Base-by-base conservation (phyloP, 2,329 filamentous ascomycete species). In the Sarocladium kiliense region DNA sequence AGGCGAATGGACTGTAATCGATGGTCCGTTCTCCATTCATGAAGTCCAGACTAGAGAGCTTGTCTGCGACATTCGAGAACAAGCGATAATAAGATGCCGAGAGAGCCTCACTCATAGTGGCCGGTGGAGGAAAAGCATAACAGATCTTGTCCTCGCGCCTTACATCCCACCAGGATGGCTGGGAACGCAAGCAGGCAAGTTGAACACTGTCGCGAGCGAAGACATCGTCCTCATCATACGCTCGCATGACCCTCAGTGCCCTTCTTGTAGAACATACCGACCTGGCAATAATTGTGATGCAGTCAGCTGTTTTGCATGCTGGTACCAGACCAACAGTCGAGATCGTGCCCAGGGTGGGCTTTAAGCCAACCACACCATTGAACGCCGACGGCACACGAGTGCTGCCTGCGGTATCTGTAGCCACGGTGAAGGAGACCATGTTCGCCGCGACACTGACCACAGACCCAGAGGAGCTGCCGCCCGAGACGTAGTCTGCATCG, bases 401-500 rank as follows among this genome's bases (percentile, higher is more conserved):
- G 42, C 58, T 60, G 4, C 80, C 80, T 1, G 78, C 79, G 4
- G 80, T 82, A 60, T 83, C 80, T 1, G 79, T 82, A 4, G 73
- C 81, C 1, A 86, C 66, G 2, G 79, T 75, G 60, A 85, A 82
- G 0, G 77, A 75, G 2, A 80, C 77, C 3, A 84, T 71, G 1
- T 71, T 70, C 0, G 77, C 76, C 2, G 74, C 77, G 6, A 85
- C 81, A 12, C 72, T 76, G 10, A 84, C 78, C 6, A 74, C 74
- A 19, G 75, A 79, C 10, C 82, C 82, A 2, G 77, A 80, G 9
- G 77, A 82, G 1, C 79, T 82, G 7, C 81, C 82, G 11, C 80
- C 81, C 0, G 65, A 59, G 18, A 70, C 62, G 55, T 65, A 62
- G 10, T 61, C 58, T 1, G 54, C 54, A 54, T 63, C 61, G 54